Evolutionary conservation across 768 basidiomycete genomes (phyloP), one percentile per base, ranked within the genome.

Genomic region (Mycena indigotica): DNA sequence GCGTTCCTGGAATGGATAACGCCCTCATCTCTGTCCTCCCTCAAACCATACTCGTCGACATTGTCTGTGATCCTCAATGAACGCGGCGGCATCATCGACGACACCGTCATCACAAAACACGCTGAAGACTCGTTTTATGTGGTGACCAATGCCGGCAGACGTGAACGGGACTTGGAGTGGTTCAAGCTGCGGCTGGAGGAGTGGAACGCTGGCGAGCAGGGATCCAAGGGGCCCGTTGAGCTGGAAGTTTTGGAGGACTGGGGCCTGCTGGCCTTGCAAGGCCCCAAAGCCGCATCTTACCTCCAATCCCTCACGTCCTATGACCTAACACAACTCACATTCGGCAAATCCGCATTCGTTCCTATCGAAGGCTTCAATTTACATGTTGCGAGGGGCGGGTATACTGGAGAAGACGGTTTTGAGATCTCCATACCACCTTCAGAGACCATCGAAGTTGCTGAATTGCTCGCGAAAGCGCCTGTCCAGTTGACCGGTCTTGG

Each of bases 381-480:
- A 30, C 94, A 98, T 68, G 84, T 98, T 28, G 91, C 94, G 6
- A 86, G 97, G 16, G 93, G 94, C 26, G 97, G 97, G 4, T 99
- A 99, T 74, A 98, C 97, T 0, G 97, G 97, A 12, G 97, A 99
- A 74, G 97, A 99, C 72, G 97, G 97, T 0, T 98, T 99, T 64
- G 97, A 99, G 93, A 93, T 98, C 60, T 96, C 93, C 3, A 87
- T 96, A 39, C 93, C 93, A 1, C 91, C 92, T 0, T 78, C 82
- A 3, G 80, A 89, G 49, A 88, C 93, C 0, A 78, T 86, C 3
- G 84, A 85, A 13, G 82, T 95, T 49, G 87, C 93, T 1, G 77
- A 84, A 26, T 77, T 95, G 15, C 73, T 89, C 13, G 76, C 80
- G 23, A 77, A 84, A 39, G 73, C 79, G 3, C 80, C 86, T 2